Evolutionary conservation across 1,284 basidiomycete species (phyloP).

Genomic region (Grifola frondosa): DNA sequence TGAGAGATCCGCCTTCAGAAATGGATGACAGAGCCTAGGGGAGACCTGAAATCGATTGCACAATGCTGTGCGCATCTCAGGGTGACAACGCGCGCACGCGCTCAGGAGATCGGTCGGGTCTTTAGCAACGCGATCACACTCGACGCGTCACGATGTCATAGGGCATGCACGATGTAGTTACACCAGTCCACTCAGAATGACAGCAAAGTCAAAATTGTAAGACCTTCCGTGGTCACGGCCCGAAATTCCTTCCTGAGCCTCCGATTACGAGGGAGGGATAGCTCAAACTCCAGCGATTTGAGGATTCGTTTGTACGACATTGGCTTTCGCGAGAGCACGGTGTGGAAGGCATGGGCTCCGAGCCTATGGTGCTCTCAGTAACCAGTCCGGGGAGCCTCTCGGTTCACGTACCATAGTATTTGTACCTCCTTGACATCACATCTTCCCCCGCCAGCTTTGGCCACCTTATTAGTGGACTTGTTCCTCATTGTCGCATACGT

Average conservation of each 20-base stretch:
- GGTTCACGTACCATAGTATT: constrained; percentile 59
- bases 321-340: constrained; percentile 58
- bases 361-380: constrained; percentile 50
- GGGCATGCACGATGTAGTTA: no score
- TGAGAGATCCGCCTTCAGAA: no score
- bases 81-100: no score
- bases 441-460: constrained; percentile 36
- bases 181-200: no score
- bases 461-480: constrained; percentile 46
- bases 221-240: constrained; percentile 48
- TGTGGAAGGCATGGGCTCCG: constrained; percentile 75
- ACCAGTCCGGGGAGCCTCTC: constrained; percentile 30
- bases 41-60: no score
- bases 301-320: constrained; percentile 49
- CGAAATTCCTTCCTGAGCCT: constrained; percentile 44
- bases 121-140: no score
- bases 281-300: constrained; percentile 47
- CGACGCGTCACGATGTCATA: no score
- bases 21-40: no score
- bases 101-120: no score
- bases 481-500: constrained; percentile 52
- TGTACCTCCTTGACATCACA: constrained; percentile 48
- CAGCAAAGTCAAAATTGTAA: constrained; percentile 16
- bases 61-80: no score
- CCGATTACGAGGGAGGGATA: constrained; percentile 45